Percentiles rank a stretch among this genome's conserved stretches.
phyloP scores from a whole-genome alignment of 139 green algal genomes.

The Trebouxia sp. region DNA sequence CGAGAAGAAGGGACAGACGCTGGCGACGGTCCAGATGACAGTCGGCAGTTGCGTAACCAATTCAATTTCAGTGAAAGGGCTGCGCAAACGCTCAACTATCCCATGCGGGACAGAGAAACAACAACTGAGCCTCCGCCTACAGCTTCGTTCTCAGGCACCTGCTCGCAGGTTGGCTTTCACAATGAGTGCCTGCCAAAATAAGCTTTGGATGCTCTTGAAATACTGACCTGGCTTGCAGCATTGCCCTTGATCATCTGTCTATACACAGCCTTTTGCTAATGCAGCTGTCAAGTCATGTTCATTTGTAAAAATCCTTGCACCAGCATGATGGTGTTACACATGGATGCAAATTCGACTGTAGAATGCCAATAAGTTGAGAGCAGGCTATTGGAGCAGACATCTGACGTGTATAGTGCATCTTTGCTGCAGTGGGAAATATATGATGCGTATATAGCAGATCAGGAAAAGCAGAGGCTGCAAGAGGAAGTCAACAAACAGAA shows the following conservation, averaged over 20 bases:
- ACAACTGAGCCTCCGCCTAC: constrained; percentile 82
- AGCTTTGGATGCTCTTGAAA: not conserved
- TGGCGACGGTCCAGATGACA: constrained; percentile 59
- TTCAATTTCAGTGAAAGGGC: constrained; percentile 92
- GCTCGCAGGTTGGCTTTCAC: constrained; percentile 43
- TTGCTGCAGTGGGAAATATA: constrained; percentile 83
- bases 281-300: too few relatives aligned
- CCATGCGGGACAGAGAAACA: constrained; percentile 62
- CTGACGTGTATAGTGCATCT: too few relatives aligned
- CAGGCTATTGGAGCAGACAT: too few relatives aligned
- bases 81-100: constrained; percentile 69
- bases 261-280: too few relatives aligned
- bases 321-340: too few relatives aligned
- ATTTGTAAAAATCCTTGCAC: too few relatives aligned
- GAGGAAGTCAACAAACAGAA: constrained; percentile 56
- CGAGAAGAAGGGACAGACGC: constrained; percentile 22
- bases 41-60: constrained; percentile 82
- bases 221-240: too few relatives aligned
- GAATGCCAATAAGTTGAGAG: too few relatives aligned
- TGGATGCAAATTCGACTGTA: too few relatives aligned
- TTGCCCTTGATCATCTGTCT: too few relatives aligned
- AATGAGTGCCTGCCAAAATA: not conserved
- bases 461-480: constrained; percentile 67
- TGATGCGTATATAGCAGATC: constrained; percentile 88
- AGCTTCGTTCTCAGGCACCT: constrained; percentile 60